Conservation (phyloP, 352 stramenopile genomes). For the Aphanomyces stellatus region DNA sequence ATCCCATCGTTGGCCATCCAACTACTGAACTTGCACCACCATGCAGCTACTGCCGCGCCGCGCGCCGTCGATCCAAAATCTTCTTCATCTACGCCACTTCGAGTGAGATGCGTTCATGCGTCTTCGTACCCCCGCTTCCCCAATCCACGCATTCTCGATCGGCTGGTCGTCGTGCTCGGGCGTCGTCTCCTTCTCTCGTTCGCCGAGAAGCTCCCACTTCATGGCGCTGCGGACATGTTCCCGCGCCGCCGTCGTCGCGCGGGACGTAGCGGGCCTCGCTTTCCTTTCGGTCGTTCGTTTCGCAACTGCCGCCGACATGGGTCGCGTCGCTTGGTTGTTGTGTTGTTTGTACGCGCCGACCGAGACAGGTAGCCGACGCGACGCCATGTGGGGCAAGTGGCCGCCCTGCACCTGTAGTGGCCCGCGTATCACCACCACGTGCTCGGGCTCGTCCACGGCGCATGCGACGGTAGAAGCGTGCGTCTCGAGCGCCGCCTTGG, state of each 20-base stretch:
- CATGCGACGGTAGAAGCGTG: too few relatives aligned
- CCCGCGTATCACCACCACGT: too few relatives aligned
- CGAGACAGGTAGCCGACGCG: too few relatives aligned
- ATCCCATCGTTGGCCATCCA: too few relatives aligned
- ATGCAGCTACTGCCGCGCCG: too few relatives aligned
- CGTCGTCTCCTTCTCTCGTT: background rate
- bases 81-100: background rate
- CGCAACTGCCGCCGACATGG: background rate
- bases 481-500: background rate
- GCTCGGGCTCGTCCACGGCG: background rate
- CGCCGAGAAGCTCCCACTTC: slow-evolving; percentile 8
- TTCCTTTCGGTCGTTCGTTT: background rate
- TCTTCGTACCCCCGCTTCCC: slow-evolving; percentile 4
- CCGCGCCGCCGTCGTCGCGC: background rate
- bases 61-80: slow-evolving; percentile 11
- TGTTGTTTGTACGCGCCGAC: background rate
- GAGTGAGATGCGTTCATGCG: background rate
- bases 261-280: background rate
- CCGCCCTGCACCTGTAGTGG: too few relatives aligned
- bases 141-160: background rate
- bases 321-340: background rate
- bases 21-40: too few relatives aligned
- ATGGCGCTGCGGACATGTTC: slow-evolving; percentile 7
- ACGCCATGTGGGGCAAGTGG: background rate
- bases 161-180: background rate